phyloP scores from a whole-genome alignment of 306 rosid genomes.

The Glycyrrhiza uralensis region DNA sequence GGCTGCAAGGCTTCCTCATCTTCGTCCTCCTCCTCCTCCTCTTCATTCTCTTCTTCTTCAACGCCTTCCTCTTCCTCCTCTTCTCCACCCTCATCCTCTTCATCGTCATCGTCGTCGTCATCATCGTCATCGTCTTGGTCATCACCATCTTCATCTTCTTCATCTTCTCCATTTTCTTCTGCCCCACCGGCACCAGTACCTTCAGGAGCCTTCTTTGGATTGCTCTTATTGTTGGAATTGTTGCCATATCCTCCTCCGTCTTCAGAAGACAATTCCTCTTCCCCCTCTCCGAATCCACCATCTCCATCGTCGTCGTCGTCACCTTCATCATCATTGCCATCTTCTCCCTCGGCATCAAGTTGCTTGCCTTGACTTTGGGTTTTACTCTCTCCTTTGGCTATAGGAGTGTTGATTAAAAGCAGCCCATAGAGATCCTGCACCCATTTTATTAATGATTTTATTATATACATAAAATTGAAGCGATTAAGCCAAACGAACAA shows the following conservation, averaged over 20 bases:
- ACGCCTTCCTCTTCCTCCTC: conserved; percentile 58
- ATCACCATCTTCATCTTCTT: conserved; percentile 54
- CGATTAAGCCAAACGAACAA: neutral
- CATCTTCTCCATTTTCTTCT: conserved; percentile 70
- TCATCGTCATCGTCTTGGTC: conserved; percentile 42
- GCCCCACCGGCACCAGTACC: conserved; percentile 59
- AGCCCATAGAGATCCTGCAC: conserved; percentile 46
- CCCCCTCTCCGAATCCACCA: conserved; percentile 68
- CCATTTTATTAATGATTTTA: conserved; percentile 12
- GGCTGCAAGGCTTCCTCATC: conserved; percentile 95
- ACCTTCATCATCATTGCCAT: conserved; percentile 51
- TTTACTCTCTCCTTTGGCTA: conserved; percentile 37
- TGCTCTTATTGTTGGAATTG: conserved; percentile 64
- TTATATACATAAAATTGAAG: neutral
- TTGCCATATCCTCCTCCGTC: conserved; percentile 59
- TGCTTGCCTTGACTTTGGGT: conserved; percentile 41
- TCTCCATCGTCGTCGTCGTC: conserved; percentile 55
- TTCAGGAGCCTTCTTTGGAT: conserved; percentile 65
- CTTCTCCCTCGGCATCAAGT: conserved; percentile 61
- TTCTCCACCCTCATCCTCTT: conserved; percentile 38
- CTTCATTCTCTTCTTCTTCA: conserved; percentile 42
- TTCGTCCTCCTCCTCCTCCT: conserved; percentile 66
- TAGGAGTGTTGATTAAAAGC: conserved; percentile 18
- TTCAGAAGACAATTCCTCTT: conserved; percentile 82
- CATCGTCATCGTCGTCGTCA: conserved; percentile 23